Evolutionary conservation across 177 flowering plant genomes (phyloP).

Genomic region (Vitis hybrid): DNA sequence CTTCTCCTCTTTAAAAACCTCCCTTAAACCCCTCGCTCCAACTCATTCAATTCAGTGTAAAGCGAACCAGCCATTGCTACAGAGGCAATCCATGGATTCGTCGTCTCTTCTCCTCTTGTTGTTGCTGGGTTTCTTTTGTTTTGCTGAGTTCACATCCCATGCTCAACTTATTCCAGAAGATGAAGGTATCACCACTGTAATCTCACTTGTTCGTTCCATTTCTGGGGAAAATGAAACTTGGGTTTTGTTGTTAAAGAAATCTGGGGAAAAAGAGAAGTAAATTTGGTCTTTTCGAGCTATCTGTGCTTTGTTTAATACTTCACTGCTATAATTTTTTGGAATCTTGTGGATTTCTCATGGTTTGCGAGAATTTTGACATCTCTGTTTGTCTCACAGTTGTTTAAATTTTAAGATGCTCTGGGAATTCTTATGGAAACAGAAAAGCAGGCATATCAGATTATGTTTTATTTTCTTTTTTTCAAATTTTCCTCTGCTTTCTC

Average conservation of each 20-base stretch:
- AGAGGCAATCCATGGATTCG: not conserved
- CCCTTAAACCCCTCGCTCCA: too few species aligned
- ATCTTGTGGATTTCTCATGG: too few species aligned
- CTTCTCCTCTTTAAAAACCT: too few species aligned
- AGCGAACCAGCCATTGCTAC: not conserved
- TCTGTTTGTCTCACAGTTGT: too few species aligned
- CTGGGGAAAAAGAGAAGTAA: not conserved
- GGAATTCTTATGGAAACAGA: too few species aligned
- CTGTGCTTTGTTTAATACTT: not conserved
- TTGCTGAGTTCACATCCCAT: not conserved
- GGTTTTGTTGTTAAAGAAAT: not conserved
- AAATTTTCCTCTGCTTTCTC: too few species aligned
- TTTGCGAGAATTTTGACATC: too few species aligned
- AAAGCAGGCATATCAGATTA: too few species aligned
- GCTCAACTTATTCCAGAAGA: conserved; percentile 17
- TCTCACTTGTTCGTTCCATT: not conserved
- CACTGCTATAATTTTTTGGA: too few species aligned
- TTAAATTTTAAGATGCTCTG: too few species aligned
- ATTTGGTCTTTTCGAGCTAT: not conserved
- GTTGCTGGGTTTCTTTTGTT: conserved; percentile 2
- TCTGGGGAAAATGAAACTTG: not conserved
- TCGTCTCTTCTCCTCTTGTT: not conserved
- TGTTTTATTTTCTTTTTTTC: too few species aligned
- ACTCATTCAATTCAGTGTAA: too few species aligned
- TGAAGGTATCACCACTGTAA: conserved; percentile 15